A percentile compares a stretch with the other conserved stretches of the same genome.
Evolutionary conservation across 257 asterid species (phyloP).

Genomic region (Coffea canephora): DNA sequence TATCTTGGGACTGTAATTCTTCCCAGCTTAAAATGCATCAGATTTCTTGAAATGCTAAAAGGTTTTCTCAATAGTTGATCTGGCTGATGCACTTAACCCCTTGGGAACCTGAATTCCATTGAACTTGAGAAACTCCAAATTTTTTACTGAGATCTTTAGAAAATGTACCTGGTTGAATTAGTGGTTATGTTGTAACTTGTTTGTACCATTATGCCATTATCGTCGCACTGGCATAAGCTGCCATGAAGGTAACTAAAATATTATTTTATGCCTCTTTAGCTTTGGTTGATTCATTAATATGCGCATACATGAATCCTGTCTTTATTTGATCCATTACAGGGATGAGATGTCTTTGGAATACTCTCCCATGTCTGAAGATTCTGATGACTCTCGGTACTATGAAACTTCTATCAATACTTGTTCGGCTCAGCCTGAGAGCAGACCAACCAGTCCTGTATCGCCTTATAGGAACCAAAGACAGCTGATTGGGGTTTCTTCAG

Average conservation of each 20-base stretch:
- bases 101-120: not conserved
- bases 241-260: not conserved
- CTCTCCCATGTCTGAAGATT: conserved; percentile 98
- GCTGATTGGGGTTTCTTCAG: conserved; percentile 37
- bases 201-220: not conserved
- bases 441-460: conserved; percentile 87
- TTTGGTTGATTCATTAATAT: not conserved
- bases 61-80: not conserved
- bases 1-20: not conserved
- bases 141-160: not conserved
- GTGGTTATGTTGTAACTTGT: not conserved
- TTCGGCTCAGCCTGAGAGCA: conserved; percentile 72
- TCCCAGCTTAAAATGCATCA: not conserved
- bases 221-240: not conserved
- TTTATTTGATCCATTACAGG: conserved; percentile 41
- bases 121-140: not conserved
- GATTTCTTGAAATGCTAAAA: not conserved
- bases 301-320: not conserved
- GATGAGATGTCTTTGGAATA: conserved; percentile 74
- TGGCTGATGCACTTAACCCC: not conserved
- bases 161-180: not conserved
- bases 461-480: conserved; percentile 79
- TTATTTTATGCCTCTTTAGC: not conserved
- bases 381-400: conserved; percentile 73
- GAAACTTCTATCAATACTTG: conserved; percentile 54